phyloP scores from a whole-genome alignment of 208 protist species.

The Crithidia thermophila region DNA sequence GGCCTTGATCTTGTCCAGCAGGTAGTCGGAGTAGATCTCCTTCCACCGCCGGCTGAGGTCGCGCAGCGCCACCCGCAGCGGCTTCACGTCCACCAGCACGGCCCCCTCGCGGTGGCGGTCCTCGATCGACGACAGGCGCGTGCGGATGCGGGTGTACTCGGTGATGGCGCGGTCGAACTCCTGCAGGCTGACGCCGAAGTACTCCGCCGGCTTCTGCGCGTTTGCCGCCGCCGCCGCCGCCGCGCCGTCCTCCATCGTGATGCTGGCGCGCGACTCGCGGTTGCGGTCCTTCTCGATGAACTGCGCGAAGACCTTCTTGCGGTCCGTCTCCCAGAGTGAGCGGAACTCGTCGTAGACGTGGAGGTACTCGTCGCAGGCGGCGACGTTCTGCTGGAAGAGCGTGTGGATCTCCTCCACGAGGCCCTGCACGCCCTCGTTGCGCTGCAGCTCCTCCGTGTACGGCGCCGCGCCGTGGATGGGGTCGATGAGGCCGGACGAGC shows the following conservation, averaged over 20 bases:
- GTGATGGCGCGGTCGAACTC: slow-evolving; percentile 95
- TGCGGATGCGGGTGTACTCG: slow-evolving; percentile 90
- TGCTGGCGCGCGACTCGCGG: slow-evolving; percentile 32
- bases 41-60: slow-evolving; percentile 95
- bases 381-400: slow-evolving; percentile 76
- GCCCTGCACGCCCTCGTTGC: slow-evolving; percentile 62
- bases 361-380: slow-evolving; percentile 84
- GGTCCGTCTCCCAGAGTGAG: slow-evolving; percentile 93
- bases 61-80: slow-evolving; percentile 93
- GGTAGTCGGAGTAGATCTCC: slow-evolving; percentile 94
- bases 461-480: slow-evolving; percentile 43
- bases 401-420: slow-evolving; percentile 71
- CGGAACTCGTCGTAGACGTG: slow-evolving; percentile 88
- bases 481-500: slow-evolving; percentile 57
- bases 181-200: slow-evolving; percentile 90
- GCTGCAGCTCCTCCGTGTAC: slow-evolving; percentile 66
- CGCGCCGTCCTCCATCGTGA: slow-evolving; percentile 50
- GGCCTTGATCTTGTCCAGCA: slow-evolving; percentile 90
- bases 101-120: slow-evolving; percentile 91
- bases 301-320: slow-evolving; percentile 83
- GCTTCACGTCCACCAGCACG: slow-evolving; percentile 95
- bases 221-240: slow-evolving; percentile 29
- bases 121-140: slow-evolving; percentile 85
- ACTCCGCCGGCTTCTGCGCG: slow-evolving; percentile 61
- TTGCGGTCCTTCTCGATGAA: slow-evolving; percentile 80